Base-by-base conservation (phyloP, 345 rosid genomes). In the Rhizophora mangle region DNA sequence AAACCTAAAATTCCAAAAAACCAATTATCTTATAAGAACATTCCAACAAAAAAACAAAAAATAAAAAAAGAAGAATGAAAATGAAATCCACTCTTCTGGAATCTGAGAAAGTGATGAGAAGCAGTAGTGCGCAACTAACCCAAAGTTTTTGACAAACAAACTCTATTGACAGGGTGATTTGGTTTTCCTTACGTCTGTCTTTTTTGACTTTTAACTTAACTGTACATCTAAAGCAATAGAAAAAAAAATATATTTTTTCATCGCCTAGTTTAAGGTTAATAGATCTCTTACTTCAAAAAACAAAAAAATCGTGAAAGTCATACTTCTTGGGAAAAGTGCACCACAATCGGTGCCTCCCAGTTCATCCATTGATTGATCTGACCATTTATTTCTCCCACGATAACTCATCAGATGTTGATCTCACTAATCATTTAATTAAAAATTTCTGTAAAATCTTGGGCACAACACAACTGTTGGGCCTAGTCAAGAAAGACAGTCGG, bases 101-200 rank as follows among this genome's bases (percentile, higher is more conserved):
- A 75, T 59, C 51, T 47, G 34, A 65, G 58, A 63, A 69, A 66
- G 39, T 16, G 6, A 26, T 37, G 11, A 7, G 29, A 31, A 36
- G 43, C 53, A 52, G 21, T 22, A 65, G 63, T 27, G 60, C 65
- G 66, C 71, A 80, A 68, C 73, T 68, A 18, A 73, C 86, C 78
- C 8, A 67, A 43, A 21, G 4, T 10, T 26, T 34, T 54, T 30
- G 4, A 29, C 49, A 71, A n/a, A 64, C 61, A 80, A 78, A 61
- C 65, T 70, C 75, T 68, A 19, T 32, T 32, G 36, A 6, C 36
- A 32, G 36, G 36, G 9, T 34, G 37, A 7, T 30, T 29, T 3
- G 16, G 62, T 31, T 20, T 20, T 46, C 32, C 32, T 15, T 27
- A 18, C 8, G 43, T 21, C 52, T 30, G 22, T 30, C 26, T 6